These are phyloP conservation scores for Blastobotrys niveus DNA, from an alignment of 1,139 yeast genomes.

Conservation along the genomic window DNA sequence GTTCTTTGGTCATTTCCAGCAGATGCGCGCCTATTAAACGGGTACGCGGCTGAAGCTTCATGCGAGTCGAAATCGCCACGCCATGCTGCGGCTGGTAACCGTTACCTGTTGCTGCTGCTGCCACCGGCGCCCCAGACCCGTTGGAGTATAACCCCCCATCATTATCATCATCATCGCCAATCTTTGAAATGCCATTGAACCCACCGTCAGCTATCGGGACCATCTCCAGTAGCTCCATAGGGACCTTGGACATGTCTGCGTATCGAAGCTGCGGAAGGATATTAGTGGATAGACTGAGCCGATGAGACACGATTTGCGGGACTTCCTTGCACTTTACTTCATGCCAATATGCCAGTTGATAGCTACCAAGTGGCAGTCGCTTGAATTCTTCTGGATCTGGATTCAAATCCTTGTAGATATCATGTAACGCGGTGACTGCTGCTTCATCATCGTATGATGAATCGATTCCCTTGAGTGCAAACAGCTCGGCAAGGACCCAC, in stretches of 20 bases:
- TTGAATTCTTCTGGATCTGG: not conserved
- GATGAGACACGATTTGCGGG: not conserved
- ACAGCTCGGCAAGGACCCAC: not conserved
- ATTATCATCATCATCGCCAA: not conserved
- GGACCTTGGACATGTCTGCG: not conserved
- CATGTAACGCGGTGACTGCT: not conserved
- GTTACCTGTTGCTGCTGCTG: not conserved
- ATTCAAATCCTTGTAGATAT: not conserved
- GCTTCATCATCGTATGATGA: not conserved
- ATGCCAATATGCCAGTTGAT: not conserved
- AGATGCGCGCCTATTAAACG: not conserved
- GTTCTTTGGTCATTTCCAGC: not conserved
- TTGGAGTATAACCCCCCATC: not conserved
- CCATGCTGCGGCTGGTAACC: not conserved
- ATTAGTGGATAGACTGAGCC: not conserved
- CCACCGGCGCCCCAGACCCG: too few species aligned
- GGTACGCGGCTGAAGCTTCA: constrained; percentile 3
- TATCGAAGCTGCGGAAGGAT: not conserved
- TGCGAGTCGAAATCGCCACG: not conserved
- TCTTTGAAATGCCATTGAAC: not conserved
- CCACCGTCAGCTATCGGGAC: constrained; percentile 4
- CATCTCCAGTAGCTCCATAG: not conserved
- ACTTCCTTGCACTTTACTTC: not conserved
- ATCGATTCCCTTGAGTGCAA: not conserved
- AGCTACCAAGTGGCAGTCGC: not conserved